phyloP scores from a whole-genome alignment of 2,329 filamentous ascomycete genomes.

The Penicillium sp. region DNA sequence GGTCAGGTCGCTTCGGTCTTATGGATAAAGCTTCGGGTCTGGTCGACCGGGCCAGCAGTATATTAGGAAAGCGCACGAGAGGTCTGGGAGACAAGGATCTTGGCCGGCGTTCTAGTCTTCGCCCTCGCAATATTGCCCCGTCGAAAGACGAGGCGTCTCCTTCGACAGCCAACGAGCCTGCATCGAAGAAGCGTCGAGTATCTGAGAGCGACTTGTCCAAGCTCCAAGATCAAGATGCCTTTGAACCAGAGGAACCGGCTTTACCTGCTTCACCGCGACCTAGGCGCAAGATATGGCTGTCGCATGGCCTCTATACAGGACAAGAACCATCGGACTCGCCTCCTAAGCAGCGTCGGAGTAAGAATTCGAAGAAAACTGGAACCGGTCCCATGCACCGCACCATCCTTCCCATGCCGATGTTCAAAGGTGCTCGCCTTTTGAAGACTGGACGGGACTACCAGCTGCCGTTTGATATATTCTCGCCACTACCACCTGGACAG shows the following conservation, averaged over 20 bases:
- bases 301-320: constrained; percentile 82
- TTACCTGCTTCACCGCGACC: constrained; percentile 24
- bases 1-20: constrained; percentile 47
- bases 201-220: constrained; percentile 38
- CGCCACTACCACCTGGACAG: constrained; percentile 78
- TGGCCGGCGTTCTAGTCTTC: constrained; percentile 56
- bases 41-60: constrained; percentile 51
- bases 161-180: constrained; percentile 24
- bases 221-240: constrained; percentile 19
- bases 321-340: constrained; percentile 60
- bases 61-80: constrained; percentile 61
- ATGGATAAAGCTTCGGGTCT: constrained; percentile 47
- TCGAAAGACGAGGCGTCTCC: constrained; percentile 25
- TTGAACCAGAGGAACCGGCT: constrained; percentile 22
- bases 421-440: constrained; percentile 69
- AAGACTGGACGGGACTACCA: constrained; percentile 78
- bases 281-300: constrained; percentile 71
- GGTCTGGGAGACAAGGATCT: constrained; percentile 61
- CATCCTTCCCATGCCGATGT: constrained; percentile 74
- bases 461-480: constrained; percentile 85
- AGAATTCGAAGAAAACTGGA: constrained; percentile 36
- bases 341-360: constrained; percentile 51
- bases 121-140: constrained; percentile 44
- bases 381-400: constrained; percentile 36
- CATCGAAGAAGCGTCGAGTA: constrained; percentile 45